Conservation (phyloP, 148 eudicot species). For the Camellia lanceoleosa region DNA sequence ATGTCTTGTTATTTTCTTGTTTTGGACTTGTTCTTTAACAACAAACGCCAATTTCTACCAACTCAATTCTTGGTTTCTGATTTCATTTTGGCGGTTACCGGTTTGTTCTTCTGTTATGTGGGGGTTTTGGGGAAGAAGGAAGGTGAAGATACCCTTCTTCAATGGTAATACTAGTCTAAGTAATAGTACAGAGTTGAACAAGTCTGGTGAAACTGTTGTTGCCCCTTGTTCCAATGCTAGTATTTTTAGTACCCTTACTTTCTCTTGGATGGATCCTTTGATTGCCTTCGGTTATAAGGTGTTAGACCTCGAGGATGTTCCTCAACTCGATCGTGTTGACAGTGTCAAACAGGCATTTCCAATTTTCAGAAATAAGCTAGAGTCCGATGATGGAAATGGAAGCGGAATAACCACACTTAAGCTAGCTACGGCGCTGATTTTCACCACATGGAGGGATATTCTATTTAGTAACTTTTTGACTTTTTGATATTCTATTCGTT, state of each 20-base stretch:
- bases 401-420: constrained; percentile 37
- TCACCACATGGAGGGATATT: constrained; percentile 36
- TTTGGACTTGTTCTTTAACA: constrained; percentile 20
- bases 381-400: constrained; percentile 23
- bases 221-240: constrained; percentile 39
- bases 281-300: constrained; percentile 34
- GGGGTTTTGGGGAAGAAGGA: constrained; percentile 35
- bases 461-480: constrained; percentile 22
- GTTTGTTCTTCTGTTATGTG: constrained; percentile 34
- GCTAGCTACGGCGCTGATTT: constrained; percentile 44
- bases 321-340: constrained; percentile 42
- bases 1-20: constrained; percentile 55
- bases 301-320: constrained; percentile 58
- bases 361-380: constrained; percentile 33
- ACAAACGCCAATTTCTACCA: constrained; percentile 23
- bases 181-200: constrained; percentile 10
- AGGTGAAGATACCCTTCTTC: constrained; percentile 22
- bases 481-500: too few relatives aligned
- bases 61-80: constrained; percentile 38
- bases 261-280: constrained; percentile 49
- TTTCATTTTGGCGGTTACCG: constrained; percentile 37
- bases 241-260: constrained; percentile 42
- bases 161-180: constrained; percentile 30
- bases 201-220: constrained; percentile 19
- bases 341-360: constrained; percentile 39